Percentiles rank a stretch among this genome's conserved stretches.
Evolutionary conservation across 176 grass and related monocot genomes (phyloP).

Genomic region (Oropetium thomaeum): DNA sequence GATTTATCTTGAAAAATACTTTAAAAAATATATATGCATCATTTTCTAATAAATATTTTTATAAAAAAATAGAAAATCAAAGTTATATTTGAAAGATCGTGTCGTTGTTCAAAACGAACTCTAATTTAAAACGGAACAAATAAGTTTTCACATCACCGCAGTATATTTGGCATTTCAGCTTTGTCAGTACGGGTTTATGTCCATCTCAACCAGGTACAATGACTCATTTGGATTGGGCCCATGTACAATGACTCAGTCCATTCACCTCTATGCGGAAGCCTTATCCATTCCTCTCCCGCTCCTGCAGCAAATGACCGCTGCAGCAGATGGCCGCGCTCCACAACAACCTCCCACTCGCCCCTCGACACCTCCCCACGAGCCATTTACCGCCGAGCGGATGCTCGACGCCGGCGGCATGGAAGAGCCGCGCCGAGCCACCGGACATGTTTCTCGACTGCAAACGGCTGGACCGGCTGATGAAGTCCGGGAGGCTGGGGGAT

Average conservation of each 20-base stretch:
- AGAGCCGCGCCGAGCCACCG: neutral
- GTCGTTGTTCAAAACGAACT: too few species aligned
- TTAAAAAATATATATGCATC: too few species aligned
- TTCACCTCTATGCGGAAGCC: neutral
- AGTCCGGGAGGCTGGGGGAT: slow-evolving; percentile 41
- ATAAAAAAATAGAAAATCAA: too few species aligned
- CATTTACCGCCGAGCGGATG: neutral
- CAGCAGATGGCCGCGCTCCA: slow-evolving; percentile 18
- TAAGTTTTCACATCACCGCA: too few species aligned
- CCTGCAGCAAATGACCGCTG: neutral
- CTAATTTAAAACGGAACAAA: too few species aligned
- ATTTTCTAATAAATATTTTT: too few species aligned
- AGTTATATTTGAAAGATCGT: too few species aligned
- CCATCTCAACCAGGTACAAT: too few species aligned
- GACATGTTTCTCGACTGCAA: slow-evolving; percentile 54
- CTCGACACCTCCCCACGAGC: neutral
- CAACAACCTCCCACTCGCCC: neutral
- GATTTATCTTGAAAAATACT: too few species aligned
- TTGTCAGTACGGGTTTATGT: too few species aligned
- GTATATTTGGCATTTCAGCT: too few species aligned
- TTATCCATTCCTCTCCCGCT: neutral
- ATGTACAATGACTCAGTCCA: neutral
- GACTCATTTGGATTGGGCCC: too few species aligned
- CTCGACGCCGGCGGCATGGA: neutral
- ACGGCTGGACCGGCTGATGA: slow-evolving; percentile 42